A percentile compares a stretch with the other conserved stretches of the same genome.
These are phyloP conservation scores for Fusarium oxysporum DNA, from an alignment of 2,329 filamentous ascomycete genomes.

Conservation along the genomic window DNA sequence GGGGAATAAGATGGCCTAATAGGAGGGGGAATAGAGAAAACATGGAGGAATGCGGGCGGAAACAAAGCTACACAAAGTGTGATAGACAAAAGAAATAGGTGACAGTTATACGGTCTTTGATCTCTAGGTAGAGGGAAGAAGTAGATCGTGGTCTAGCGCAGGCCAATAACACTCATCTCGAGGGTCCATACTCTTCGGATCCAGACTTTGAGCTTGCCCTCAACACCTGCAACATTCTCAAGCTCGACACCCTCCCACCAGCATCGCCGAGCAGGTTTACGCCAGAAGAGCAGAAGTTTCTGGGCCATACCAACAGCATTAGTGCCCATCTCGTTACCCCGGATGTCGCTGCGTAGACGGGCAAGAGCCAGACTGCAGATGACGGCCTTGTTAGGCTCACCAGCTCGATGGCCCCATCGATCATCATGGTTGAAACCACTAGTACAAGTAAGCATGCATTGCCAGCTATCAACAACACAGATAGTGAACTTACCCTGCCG, in stretches of 20 bases:
- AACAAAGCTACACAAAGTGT: slow-evolving; percentile 33
- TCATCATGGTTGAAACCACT: slow-evolving; percentile 98
- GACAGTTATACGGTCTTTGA: slow-evolving; percentile 23
- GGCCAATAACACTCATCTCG: slow-evolving; percentile 95
- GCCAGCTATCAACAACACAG: background rate
- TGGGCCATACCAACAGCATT: slow-evolving; percentile 97
- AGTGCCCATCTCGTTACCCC: slow-evolving; percentile 78
- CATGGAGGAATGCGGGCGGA: slow-evolving; percentile 3
- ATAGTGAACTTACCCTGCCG: slow-evolving; percentile 80
- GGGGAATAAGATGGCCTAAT: slow-evolving; percentile 16
- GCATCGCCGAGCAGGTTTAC: slow-evolving; percentile 93
- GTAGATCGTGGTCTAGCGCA: slow-evolving; percentile 64
- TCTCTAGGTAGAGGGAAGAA: slow-evolving; percentile 7
- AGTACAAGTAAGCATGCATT: slow-evolving; percentile 1
- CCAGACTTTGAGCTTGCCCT: slow-evolving; percentile 96
- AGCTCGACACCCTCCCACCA: slow-evolving; percentile 99
- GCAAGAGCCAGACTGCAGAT: slow-evolving; percentile 97
- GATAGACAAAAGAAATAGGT: slow-evolving; percentile 34
- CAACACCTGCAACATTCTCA: slow-evolving; percentile 87
- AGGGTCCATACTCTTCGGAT: slow-evolving; percentile 98
- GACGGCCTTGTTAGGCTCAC: slow-evolving; percentile 97
- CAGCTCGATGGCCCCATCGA: slow-evolving; percentile 94
- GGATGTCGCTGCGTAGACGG: slow-evolving; percentile 90
- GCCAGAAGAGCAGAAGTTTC: slow-evolving; percentile 97
- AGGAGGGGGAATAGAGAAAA: slow-evolving; percentile 27